These are phyloP conservation scores for Microsporum canis DNA, from an alignment of 2,329 filamentous ascomycete genomes.

Conservation along the genomic window DNA sequence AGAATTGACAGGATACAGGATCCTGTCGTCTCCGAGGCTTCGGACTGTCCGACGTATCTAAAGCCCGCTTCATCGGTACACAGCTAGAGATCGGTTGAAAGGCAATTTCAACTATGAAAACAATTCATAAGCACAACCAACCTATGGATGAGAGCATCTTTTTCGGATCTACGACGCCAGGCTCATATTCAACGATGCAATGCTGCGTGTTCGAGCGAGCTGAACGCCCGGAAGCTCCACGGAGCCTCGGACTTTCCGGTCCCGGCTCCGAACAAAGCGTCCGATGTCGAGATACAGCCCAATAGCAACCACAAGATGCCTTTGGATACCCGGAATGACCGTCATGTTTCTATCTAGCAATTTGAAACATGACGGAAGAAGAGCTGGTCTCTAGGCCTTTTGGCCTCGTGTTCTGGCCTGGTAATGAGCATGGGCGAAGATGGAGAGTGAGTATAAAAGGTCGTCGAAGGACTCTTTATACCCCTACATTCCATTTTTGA, in stretches of 20 bases:
- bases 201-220: not conserved
- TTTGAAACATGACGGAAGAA: too few relatives aligned
- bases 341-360: not conserved
- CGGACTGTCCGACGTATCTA: conserved; percentile 1
- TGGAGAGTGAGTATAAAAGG: too few relatives aligned
- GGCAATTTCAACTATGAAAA: not conserved
- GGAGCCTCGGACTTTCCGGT: not conserved
- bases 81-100: not conserved
- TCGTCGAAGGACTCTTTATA: too few relatives aligned
- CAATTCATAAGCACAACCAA: not conserved
- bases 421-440: too few relatives aligned
- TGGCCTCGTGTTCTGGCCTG: too few relatives aligned
- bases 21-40: conserved; percentile 4
- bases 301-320: not conserved
- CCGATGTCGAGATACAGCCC: not conserved
- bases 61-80: conserved; percentile 4
- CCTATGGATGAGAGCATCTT: too few relatives aligned
- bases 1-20: conserved; percentile 32
- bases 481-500: too few relatives aligned
- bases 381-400: too few relatives aligned
- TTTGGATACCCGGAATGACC: not conserved
- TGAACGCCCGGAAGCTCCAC: not conserved
- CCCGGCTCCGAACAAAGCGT: not conserved
- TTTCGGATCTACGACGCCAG: too few relatives aligned
- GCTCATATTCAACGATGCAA: not conserved